phyloP scores from a whole-genome alignment of 768 basidiomycete species.

The Suillus bovinus region DNA sequence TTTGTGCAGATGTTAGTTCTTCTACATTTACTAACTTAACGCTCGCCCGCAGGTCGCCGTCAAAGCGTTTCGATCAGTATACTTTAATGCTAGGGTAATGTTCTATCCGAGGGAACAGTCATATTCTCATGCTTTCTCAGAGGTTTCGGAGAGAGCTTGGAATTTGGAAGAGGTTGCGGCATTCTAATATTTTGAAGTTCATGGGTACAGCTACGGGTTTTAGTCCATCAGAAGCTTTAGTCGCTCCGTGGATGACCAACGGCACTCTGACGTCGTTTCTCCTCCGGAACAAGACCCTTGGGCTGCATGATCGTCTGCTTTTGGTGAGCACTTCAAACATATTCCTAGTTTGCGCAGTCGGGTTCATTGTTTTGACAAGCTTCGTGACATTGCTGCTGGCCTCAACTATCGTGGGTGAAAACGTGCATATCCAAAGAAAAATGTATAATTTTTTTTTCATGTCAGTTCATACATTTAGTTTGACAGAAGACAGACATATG shows the following conservation, averaged over 20 bases:
- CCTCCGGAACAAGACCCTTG: constrained; percentile 7
- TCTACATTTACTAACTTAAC: background rate
- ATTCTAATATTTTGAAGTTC: constrained; percentile 21
- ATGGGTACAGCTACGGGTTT: constrained; percentile 17
- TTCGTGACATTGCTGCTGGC: background rate
- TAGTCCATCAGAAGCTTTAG: constrained; percentile 20
- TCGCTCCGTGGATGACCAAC: constrained; percentile 21
- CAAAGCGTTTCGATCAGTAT: background rate
- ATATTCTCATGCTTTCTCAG: constrained; percentile 2
- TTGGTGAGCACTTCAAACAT: constrained; percentile 14
- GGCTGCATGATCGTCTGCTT: constrained; percentile 11
- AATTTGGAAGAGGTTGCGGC: constrained; percentile 21
- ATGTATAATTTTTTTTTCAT: too few relatives aligned
- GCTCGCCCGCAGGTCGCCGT: background rate
- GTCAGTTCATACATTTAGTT: background rate
- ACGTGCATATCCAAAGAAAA: background rate
- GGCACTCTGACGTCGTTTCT: constrained; percentile 17
- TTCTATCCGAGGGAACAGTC: background rate
- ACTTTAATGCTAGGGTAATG: background rate
- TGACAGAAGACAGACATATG: background rate
- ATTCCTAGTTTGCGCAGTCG: background rate
- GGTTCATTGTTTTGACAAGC: background rate
- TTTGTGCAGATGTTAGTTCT: background rate
- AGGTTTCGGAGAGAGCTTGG: constrained; percentile 20
- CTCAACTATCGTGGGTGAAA: constrained; percentile 1